A percentile compares a stretch with the other conserved stretches of the same genome.
These are phyloP conservation scores for Populus hybrid DNA, from an alignment of 441 rosid genomes.

Conservation along the genomic window DNA sequence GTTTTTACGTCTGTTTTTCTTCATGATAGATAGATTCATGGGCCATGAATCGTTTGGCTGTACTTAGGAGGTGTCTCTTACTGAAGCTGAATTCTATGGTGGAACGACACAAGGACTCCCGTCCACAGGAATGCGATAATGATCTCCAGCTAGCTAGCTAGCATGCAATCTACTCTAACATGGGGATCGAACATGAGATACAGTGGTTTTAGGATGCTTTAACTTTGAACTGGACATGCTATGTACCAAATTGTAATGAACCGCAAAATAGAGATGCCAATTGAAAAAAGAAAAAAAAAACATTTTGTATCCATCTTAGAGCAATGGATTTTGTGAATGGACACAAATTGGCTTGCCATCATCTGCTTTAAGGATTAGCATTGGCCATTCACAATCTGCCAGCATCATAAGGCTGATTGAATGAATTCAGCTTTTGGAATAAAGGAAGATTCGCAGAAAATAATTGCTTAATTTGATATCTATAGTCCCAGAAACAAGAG, in stretches of 20 bases:
- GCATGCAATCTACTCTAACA: neutral
- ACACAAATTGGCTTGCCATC: neutral
- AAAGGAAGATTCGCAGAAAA: neutral
- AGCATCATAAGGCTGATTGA: neutral
- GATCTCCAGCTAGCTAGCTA: neutral
- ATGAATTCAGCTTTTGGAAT: neutral
- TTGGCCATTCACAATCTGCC: neutral
- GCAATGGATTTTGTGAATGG: neutral
- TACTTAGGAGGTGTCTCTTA: neutral
- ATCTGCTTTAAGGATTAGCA: neutral
- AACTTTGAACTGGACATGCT: neutral
- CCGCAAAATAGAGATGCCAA: neutral
- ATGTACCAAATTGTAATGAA: neutral
- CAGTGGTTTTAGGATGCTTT: neutral
- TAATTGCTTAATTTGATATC: no score
- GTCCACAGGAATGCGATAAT: conserved; percentile 26
- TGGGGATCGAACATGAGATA: neutral
- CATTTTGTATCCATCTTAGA: no score
- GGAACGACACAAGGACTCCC: conserved; percentile 25
- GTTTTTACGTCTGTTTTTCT: conserved; percentile 10
- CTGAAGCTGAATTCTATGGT: conserved; percentile 18
- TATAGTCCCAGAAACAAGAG: no score
- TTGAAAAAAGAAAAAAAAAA: no score
- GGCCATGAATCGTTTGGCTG: conserved; percentile 28
- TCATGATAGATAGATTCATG: conserved; percentile 22